Evolutionary conservation across 441 rosid species (phyloP), one percentile per base, ranked within the genome.

Genomic region (Erysimum cheiri): DNA sequence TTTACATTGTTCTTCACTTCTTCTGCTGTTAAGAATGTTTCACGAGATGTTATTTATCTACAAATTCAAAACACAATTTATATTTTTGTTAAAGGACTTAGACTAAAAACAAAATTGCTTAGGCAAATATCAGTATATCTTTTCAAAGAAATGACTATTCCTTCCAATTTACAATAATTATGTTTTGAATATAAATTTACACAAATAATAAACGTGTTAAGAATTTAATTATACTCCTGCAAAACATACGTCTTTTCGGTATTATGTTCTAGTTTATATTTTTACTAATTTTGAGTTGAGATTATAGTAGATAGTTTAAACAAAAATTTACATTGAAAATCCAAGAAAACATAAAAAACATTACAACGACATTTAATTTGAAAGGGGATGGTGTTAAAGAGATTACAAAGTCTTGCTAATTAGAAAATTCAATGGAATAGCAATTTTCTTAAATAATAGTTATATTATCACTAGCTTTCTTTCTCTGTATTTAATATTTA

Each of bases 41-140:
- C 75, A 70, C 81, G 80, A 60, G 50, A 61, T 68, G 22, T 53
- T 67, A 17, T 65, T 48, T 64, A 50, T 17, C 29, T 68, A 26
- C 13, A 0, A 12, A 4, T 56, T 54, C 15, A 57, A 8, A 35
- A 57, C 8, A 35, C 13, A 50, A 4, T 43, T 8, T 6, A 14
- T 3, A 19, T 43, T 6, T 41, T 14, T 15, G 36, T 32, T 1
- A 32, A 14, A n/a, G 10, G 19, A 14, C 17, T 40, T 40, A 7
- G 2, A 40, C 3, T 5, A 5, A 13, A 40, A 36, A 40, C 46
- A 41, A 15, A 41, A n/a, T n/a, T 6, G 8, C 0, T 43, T 43
- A 43, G 4, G 19, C n/a, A 15, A 6, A 6, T 44, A 14, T 44
- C 7, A 19, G 53, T 22, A 22, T 9, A 48, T 22, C 22, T 3